Base-by-base conservation (phyloP, 1,139 yeast genomes). In the Diutina pseudorugosa region DNA sequence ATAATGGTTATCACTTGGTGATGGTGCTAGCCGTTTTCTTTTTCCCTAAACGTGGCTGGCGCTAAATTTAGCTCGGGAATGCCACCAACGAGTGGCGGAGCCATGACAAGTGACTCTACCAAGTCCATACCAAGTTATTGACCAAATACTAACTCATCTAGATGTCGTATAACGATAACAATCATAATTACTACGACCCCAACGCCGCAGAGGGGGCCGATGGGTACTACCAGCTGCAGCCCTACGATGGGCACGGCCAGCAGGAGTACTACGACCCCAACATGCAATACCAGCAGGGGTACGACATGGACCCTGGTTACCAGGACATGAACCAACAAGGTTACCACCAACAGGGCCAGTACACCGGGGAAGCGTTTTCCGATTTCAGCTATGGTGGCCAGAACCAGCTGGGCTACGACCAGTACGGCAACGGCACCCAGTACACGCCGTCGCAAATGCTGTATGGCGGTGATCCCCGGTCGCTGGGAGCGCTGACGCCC, bases 401-500 rank as follows among this genome's bases (percentile, higher is more conserved):
- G n/a, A 82, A 81, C 55, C 87, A 83, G 58, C 77, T 83, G 53
- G 83, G 83, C 30, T 83, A 83, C 62, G 89, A 83, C 64, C 88
- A 86, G 58, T 86, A 83, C 63, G 47, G 47, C 5, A 45, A 45
- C 27, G 87, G 90, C 51, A 83, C 89, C 59, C 91, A 82, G 62
- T 82, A 82, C 64, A 83, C 93, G 53, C 89, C 93, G 30, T 83
- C 90, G 18, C 91, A 85, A 65, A 81, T 85, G 85, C 82, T 89
- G 64, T 85, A 85, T 61, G 91, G 86, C 58, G 91, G 86, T 49
- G 49, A 45, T 20, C 85, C 86, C 58, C 76, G 94, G 65, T 85
- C 95, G 1, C 86, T 95, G 14, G 98, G 98, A 55, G 90, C 97
- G 48, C 88, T 96, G 4, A 94, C 98, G 41, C 98, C 99, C 47